phyloP scores from a whole-genome alignment of 2,329 filamentous ascomycete genomes.

The Talaromyces sp. region DNA sequence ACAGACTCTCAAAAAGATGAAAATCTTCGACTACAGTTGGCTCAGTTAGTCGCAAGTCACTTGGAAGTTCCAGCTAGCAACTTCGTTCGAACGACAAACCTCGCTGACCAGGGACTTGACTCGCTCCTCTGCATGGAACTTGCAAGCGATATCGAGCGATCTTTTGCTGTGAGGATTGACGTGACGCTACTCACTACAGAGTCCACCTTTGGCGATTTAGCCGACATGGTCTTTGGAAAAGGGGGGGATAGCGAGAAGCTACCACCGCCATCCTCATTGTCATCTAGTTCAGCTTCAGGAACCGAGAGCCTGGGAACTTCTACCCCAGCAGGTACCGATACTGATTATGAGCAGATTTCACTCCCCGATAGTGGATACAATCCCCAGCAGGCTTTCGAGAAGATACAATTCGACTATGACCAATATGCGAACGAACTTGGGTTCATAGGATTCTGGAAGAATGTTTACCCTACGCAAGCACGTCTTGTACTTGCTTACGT shows the following conservation, averaged over 20 bases:
- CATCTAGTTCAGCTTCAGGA: neutral
- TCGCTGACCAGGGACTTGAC: neutral
- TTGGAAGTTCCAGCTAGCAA: neutral
- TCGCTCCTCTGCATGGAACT: constrained; percentile 1
- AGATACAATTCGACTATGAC: neutral
- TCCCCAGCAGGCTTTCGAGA: neutral
- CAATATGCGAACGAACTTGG: neutral
- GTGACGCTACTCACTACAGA: neutral
- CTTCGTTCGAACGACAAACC: neutral
- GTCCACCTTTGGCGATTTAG: neutral
- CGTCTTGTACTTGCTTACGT: neutral
- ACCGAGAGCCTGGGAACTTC: neutral
- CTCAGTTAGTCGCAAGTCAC: neutral
- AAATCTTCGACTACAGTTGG: neutral
- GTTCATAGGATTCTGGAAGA: neutral
- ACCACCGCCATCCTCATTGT: no score
- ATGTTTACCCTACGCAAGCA: neutral
- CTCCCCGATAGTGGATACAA: neutral
- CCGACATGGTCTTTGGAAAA: neutral
- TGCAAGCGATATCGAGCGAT: neutral
- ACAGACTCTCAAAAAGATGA: neutral
- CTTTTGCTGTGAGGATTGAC: neutral
- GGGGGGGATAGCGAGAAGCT: neutral
- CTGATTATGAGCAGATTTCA: neutral
- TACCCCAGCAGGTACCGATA: neutral